A percentile compares a stretch with the other conserved stretches of the same genome.
phyloP scores from a whole-genome alignment of 75 land plant species.

The Picea sitchensis region DNA sequence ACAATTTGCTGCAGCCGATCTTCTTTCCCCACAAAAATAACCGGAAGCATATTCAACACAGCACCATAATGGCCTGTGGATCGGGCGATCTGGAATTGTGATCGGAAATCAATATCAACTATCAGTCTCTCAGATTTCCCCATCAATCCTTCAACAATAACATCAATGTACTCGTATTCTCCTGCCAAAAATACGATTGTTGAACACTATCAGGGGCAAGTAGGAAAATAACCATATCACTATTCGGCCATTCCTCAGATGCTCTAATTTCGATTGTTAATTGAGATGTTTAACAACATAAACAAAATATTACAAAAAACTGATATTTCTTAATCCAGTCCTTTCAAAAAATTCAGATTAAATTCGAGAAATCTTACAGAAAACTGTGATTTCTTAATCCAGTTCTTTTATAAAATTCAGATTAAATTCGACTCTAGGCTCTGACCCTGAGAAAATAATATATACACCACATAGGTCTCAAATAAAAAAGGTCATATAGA shows the following conservation, averaged over 20 bases:
- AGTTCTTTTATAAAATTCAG: too few species aligned
- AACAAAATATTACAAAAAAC: too few species aligned
- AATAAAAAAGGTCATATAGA: too few species aligned
- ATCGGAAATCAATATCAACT: conserved; percentile 80
- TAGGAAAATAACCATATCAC: conserved; percentile 5
- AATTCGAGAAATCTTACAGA: too few species aligned
- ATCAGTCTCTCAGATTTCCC: conserved; percentile 38
- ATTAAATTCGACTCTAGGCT: too few species aligned
- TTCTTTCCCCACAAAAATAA: conserved; percentile 65
- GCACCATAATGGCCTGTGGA: conserved; percentile 58
- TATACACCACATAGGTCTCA: too few species aligned
- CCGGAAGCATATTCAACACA: conserved; percentile 63
- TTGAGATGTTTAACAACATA: background rate
- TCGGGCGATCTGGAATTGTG: conserved; percentile 92
- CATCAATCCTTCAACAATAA: conserved; percentile 49
- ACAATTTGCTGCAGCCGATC: conserved; percentile 87
- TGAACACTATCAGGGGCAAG: background rate
- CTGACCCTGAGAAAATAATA: too few species aligned
- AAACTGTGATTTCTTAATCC: too few species aligned
- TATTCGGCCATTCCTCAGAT: background rate
- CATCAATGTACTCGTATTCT: conserved; percentile 84
- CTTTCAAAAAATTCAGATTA: too few species aligned
- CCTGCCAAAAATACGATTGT: conserved; percentile 12
- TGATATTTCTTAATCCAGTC: too few species aligned
- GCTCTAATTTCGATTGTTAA: background rate